Percentiles rank a stretch among this genome's conserved stretches.
These are phyloP conservation scores for Emergomyces orientalis DNA, from an alignment of 2,329 filamentous ascomycete genomes.

Conservation along the genomic window DNA sequence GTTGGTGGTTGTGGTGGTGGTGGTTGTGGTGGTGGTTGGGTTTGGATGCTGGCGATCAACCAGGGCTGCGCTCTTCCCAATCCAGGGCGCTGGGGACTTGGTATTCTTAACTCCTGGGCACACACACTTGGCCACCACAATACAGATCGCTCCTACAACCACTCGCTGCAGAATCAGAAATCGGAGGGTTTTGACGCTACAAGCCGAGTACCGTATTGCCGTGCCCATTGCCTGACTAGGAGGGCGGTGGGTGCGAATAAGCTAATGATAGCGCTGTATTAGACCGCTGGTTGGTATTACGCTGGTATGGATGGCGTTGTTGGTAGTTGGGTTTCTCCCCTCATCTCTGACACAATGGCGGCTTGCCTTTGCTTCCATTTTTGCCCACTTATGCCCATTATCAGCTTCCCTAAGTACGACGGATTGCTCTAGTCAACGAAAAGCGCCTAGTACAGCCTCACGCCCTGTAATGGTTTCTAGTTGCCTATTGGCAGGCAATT, in stretches of 20 bases:
- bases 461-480: neutral
- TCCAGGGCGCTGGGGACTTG: neutral
- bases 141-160: neutral
- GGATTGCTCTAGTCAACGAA: neutral
- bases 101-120: neutral
- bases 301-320: neutral
- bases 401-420: neutral
- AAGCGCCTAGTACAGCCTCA: neutral
- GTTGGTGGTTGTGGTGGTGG: neutral
- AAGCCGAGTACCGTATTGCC: neutral
- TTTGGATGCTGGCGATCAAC: neutral
- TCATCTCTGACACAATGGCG: neutral
- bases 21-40: neutral
- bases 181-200: neutral
- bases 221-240: neutral
- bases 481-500: neutral
- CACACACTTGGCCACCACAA: neutral
- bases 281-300: neutral
- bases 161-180: neutral
- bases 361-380: no score
- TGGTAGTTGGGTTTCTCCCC: neutral
- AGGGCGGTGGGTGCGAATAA: neutral
- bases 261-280: neutral
- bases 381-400: no score
- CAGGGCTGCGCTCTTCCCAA: neutral